Evolutionary conservation across 1,139 yeast species (phyloP).

Genomic region (Protomyces lactucae-debilis): DNA sequence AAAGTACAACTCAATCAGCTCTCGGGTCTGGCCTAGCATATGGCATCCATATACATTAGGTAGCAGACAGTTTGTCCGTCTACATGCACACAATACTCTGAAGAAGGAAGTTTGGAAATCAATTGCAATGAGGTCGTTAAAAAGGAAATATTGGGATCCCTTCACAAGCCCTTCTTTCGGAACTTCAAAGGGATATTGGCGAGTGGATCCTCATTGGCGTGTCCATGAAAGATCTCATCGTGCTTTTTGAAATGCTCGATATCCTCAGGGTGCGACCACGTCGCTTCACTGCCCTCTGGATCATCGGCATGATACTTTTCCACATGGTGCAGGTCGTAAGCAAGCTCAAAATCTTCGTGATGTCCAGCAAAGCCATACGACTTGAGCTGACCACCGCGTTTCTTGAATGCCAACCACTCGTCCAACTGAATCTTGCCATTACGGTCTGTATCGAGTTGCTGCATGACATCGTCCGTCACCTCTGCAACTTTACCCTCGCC

Average conservation of each 20-base stretch:
- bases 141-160: neutral
- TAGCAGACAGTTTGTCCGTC: neutral
- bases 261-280: slow-evolving; percentile 34
- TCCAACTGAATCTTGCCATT: slow-evolving; percentile 61
- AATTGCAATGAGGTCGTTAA: no score
- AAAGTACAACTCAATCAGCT: slow-evolving; percentile 12
- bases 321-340: slow-evolving; percentile 70
- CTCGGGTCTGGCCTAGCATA: neutral
- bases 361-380: slow-evolving; percentile 96
- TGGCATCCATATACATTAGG: neutral
- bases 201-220: slow-evolving; percentile 10
- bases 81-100: no score
- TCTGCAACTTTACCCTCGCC: slow-evolving; percentile 29
- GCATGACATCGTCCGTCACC: slow-evolving; percentile 56
- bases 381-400: slow-evolving; percentile 68
- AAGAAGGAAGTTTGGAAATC: no score
- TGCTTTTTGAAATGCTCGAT: slow-evolving; percentile 30
- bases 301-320: slow-evolving; percentile 66
- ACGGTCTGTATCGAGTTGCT: slow-evolving; percentile 55
- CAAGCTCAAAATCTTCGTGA: slow-evolving; percentile 78
- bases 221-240: slow-evolving; percentile 27
- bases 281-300: slow-evolving; percentile 33
- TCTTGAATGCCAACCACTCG: slow-evolving; percentile 66
- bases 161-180: neutral
- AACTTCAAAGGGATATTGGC: slow-evolving; percentile 24